Conservation (phyloP, 2,329 filamentous ascomycete species). For the Raffaelea ambrosiae region DNA sequence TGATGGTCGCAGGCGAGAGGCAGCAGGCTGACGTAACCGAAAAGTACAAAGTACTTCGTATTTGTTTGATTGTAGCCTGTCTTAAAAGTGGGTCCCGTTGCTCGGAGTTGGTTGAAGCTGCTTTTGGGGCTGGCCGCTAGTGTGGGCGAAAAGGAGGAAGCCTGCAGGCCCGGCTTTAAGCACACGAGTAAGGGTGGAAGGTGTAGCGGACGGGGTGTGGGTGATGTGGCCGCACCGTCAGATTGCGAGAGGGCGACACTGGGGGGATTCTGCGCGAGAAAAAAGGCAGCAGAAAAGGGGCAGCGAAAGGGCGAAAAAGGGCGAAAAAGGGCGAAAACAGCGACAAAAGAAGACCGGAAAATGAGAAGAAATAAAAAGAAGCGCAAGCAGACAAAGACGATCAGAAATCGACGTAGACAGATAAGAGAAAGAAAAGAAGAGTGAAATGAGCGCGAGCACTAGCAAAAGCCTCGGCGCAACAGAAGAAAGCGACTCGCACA, state of each 20-base stretch:
- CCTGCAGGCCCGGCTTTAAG: background rate
- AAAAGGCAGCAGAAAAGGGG: background rate
- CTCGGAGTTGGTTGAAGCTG: slow-evolving; percentile 2
- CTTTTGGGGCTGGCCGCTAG: slow-evolving; percentile 6
- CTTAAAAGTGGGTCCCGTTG: slow-evolving; percentile 2
- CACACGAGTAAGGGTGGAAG: background rate
- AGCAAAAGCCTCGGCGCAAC: slow-evolving; percentile 30
- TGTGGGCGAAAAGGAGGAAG: slow-evolving; percentile 7
- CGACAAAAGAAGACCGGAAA: slow-evolving; percentile 6
- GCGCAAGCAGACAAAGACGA: background rate
- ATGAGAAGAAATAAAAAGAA: background rate
- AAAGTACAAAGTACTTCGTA: slow-evolving; percentile 4
- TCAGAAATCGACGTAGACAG: background rate
- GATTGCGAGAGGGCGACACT: background rate
- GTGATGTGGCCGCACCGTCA: slow-evolving; percentile 19
- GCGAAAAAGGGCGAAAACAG: background rate
- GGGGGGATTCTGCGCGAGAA: background rate
- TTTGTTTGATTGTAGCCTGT: background rate
- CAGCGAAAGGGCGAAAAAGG: background rate
- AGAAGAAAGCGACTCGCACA: slow-evolving; percentile 11
- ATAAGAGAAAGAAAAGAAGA: background rate
- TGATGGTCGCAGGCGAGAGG: background rate
- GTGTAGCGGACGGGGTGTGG: background rate
- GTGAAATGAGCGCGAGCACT: slow-evolving; percentile 32
- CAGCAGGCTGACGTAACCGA: slow-evolving; percentile 17